Evolutionary conservation across 768 basidiomycete genomes (phyloP), one percentile per base, ranked within the genome.

Genomic region (Boletus rubropictus): DNA sequence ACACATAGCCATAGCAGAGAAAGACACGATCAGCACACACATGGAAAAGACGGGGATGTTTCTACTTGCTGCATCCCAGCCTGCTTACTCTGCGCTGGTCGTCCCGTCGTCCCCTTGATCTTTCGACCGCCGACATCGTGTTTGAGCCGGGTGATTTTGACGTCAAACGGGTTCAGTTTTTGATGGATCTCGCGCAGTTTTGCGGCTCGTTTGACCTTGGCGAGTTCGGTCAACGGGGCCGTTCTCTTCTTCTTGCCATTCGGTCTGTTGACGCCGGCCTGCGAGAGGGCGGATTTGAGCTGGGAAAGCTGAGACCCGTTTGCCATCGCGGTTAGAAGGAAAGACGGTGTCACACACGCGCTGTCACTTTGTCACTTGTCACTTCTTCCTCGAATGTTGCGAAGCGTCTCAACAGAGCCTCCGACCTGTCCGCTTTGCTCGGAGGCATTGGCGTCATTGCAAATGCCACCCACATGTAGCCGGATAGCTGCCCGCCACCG

Each of bases 101-200:
- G 79, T 15, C 95, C 95, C 7, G 70, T 73, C 0, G 82, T 77
- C 34, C 93, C 95, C 57, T 89, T 91, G 22, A 94, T 67, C 57
- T 82, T 89, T 37, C 92, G 70, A 3, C 94, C 93, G 4, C 89
- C 92, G 17, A 96, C 89, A 67, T 93, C 87, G 63, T 94, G 89
- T 71, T 92, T 94, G 34, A 90, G 76, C 65, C 87, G 90, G 7
- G 88, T 94, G 61, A 93, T 87, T 56, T 92, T 89, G 58, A 84
- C 77, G 65, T 99, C 95, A 66, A 99, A 99, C 17, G 91, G 89
- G 70, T 96, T 98, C 60, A 97, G 74, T 56, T 79, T 81, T 57
- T 81, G 78, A 53, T 90, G 82, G 51, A 98, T 94, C 61, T 86
- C 86, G 43, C 81, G 79, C 34, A 97, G 78, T 59, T 80, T 89